Conservation (phyloP, 2,329 filamentous ascomycete genomes). For the Proliferodiscus dingleyae region DNA sequence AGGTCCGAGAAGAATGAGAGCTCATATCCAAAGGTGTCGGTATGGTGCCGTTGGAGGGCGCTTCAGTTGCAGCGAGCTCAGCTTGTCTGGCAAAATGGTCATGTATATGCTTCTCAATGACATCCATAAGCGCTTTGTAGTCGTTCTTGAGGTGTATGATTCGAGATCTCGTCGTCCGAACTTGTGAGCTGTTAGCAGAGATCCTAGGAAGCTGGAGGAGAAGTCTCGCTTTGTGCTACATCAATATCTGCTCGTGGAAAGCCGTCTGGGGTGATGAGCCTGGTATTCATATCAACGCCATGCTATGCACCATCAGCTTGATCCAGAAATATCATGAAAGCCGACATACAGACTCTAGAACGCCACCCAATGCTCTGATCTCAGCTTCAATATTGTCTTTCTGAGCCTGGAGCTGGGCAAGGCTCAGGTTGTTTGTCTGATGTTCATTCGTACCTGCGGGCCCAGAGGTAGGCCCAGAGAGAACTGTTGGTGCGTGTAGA, state of each 20-base stretch:
- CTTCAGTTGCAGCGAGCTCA: conserved; percentile 34
- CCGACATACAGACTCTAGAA: conserved; percentile 74
- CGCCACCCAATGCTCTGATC: conserved; percentile 74
- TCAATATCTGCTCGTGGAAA: conserved; percentile 92
- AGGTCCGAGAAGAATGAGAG: conserved; percentile 33
- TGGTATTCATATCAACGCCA: conserved; percentile 86
- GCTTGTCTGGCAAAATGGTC: conserved; percentile 74
- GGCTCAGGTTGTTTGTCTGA: conserved; percentile 57
- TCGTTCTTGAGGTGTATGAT: conserved; percentile 91
- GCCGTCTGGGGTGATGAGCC: conserved; percentile 80
- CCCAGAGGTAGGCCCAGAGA: conserved; percentile 70
- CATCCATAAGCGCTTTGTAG: conserved; percentile 81
- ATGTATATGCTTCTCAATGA: conserved; percentile 82
- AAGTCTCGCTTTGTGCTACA: conserved; percentile 75
- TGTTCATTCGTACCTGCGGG: conserved; percentile 54
- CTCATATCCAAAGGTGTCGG: conserved; percentile 21
- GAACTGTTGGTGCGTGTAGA: conserved; percentile 65
- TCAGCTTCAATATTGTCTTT: conserved; percentile 85
- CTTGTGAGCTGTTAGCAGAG: conserved; percentile 40
- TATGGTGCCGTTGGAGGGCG: conserved; percentile 21
- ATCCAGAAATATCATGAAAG: not conserved
- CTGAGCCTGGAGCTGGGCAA: conserved; percentile 75
- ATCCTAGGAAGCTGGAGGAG: not conserved
- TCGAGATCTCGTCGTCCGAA: conserved; percentile 85
- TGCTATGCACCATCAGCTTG: conserved; percentile 52